Percentiles rank a stretch among this genome's conserved stretches.
Conservation (phyloP, 2,329 filamentous ascomycete genomes). For the Paramyrothecium sp. region DNA sequence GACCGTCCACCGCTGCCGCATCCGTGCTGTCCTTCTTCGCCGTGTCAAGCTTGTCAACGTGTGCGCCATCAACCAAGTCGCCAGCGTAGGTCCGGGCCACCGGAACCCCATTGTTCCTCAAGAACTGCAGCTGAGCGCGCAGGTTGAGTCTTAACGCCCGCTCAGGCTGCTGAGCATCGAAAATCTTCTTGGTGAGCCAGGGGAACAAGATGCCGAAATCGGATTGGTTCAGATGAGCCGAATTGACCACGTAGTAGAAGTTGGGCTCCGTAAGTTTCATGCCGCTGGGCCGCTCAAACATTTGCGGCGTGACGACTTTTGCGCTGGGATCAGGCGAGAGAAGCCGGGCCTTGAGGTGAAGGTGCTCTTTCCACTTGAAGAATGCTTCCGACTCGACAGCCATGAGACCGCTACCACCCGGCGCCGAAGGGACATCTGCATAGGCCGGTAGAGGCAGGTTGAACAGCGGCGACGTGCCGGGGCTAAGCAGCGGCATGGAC, state of each 20-base stretch:
- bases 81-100: conserved; percentile 48
- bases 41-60: conserved; percentile 32
- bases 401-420: conserved; percentile 60
- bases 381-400: conserved; percentile 76
- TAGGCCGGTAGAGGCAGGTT: conserved; percentile 74
- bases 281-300: conserved; percentile 41
- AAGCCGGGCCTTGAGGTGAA: conserved; percentile 65
- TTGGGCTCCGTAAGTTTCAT: conserved; percentile 52
- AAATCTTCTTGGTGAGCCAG: conserved; percentile 60
- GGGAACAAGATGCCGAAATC: conserved; percentile 85
- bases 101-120: conserved; percentile 48
- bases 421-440: conserved; percentile 44
- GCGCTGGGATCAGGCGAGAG: conserved; percentile 56
- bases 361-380: conserved; percentile 73
- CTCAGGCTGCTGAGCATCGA: conserved; percentile 57
- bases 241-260: conserved; percentile 71
- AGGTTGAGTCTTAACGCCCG: conserved; percentile 58
- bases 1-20: conserved; percentile 29
- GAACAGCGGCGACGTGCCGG: conserved; percentile 62
- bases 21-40: conserved; percentile 12
- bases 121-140: conserved; percentile 55
- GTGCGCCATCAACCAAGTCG: conserved; percentile 48
- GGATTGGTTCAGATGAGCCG: conserved; percentile 79
- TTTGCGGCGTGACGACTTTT: conserved; percentile 35
- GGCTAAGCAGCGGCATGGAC: conserved; percentile 69